Evolutionary conservation across 805 yeast genomes (phyloP), one percentile per base, ranked within the genome.

Genomic region (Myxozyma monticola): DNA sequence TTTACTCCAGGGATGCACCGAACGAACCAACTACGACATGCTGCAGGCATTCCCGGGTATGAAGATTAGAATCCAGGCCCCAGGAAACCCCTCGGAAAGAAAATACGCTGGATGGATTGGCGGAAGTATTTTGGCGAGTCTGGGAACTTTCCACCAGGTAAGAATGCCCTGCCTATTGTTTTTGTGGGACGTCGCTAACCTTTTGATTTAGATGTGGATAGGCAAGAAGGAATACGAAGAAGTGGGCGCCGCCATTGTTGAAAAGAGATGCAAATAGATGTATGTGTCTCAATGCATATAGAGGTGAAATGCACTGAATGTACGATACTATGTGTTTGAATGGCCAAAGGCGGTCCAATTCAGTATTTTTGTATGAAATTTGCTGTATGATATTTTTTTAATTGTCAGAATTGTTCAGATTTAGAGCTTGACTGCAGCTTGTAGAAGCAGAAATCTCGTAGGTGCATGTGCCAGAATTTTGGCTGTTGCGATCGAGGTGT

Each of bases 41-140:
- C 68, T 76, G 42, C 73, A 76, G 51, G 69, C 74, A 54, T 76
- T 81, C 60, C 84, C 85, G 5, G 76, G 74, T 65, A 76, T 66
- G 64, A 68, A 65, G 45, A 69, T 71, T 54, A 66, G 71, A 49
- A 71, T 75, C 18, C 71, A 68, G 29, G 60, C 68, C 38, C 70
- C 76, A 30, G 72, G 71, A 10, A 72, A 68, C 46, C 59, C 71
- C 5, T 64, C 68, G 61, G 88, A 84, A 53, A 74, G 83, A 54
- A 78, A 74, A 55, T 77, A 73, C 56, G 79, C 83, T 42, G 72
- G 77, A 21, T 83, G 89, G 89, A 68, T 82, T 26, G 89, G 89
- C n/a, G 88, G 88, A 0, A 77, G 83, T 49, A 81, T 81, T 55
- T 73, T 84, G 58, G 81, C 85, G 12, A 75, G 78, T 37, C 75